Base-by-base conservation (phyloP, 495 filamentous ascomycete genomes). In the Beverwykella pulmonaria region DNA sequence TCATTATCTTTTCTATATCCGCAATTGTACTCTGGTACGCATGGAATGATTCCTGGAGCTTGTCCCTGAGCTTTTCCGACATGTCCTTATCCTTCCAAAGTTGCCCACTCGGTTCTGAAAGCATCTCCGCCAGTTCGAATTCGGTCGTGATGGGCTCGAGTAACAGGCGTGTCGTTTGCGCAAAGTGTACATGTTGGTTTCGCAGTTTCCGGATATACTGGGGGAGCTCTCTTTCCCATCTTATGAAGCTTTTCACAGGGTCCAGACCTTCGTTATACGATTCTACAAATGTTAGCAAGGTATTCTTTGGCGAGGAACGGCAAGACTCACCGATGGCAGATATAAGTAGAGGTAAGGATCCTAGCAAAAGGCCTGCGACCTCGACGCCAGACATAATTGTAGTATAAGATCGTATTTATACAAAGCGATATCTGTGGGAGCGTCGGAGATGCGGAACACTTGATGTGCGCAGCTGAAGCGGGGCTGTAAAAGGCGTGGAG, bases 171-270 rank as follows among this genome's bases (percentile, higher is more conserved):
- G 68, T 67, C 15, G 64, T 71, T 39, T 71, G 69, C 20, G 53
- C 55, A 47, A 54, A 71, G 61, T 71, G 69, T 1, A 71, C 69
- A 54, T 71, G 69, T 44, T 71, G 60, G 49, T 71, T 71, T n/a
- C 69, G 32, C 9, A 71, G 52, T 52, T 71, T 71, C 9, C 69
- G 64, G 44, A 71, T 71, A 22, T 64, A 62, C 22, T 68, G 58
- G 8, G 69, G 69, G 10, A 69, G 55, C 19, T 66, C 63, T 32
- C 65, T 41, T 32, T 71, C 65, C 69, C 69, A 71, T 65, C 69
- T 59, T 14, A 65, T 15, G 32, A 71, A 71, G 1, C 44, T 39
- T 50, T 71, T 71, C 30, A 71, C 22, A 12, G 69, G 69, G 46
- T 71, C 69, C 15, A 71, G 56, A 7, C 69, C 61, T 27, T 71